Percentiles rank a stretch among this genome's conserved stretches.
These are phyloP conservation scores for Solanum medicagineum DNA, from an alignment of 257 asterid genomes.

Conservation along the genomic window DNA sequence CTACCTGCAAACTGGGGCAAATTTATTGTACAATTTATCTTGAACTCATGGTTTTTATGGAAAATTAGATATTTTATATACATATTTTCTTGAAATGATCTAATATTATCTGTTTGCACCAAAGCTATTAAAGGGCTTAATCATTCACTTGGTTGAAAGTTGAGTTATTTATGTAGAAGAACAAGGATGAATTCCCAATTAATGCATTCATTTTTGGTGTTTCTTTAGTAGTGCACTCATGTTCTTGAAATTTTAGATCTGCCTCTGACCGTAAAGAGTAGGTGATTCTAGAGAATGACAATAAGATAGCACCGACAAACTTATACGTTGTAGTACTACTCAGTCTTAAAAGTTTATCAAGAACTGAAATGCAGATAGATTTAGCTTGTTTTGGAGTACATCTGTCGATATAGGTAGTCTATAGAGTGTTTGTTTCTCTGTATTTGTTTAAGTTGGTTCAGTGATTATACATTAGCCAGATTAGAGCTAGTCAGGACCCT, in stretches of 20 bases:
- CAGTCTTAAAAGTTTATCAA: not conserved
- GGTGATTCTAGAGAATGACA: not conserved
- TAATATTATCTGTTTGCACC: not conserved
- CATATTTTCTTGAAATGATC: not conserved
- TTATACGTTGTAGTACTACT: not conserved
- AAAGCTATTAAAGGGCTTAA: not conserved
- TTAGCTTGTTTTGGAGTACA: not conserved
- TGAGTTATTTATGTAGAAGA: not conserved
- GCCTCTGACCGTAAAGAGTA: not conserved
- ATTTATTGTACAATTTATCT: not conserved
- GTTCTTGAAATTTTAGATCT: not conserved
- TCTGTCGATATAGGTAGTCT: not conserved
- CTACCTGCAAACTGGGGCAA: not conserved
- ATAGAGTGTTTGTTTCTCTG: not conserved
- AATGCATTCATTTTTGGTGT: not conserved
- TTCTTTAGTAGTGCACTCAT: not conserved
- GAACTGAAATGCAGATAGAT: not conserved
- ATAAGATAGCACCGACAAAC: not conserved
- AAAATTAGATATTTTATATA: not conserved
- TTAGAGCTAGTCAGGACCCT: not conserved
- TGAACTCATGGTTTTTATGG: not conserved
- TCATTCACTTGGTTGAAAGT: not conserved
- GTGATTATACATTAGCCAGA: not conserved
- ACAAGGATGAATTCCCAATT: not conserved
- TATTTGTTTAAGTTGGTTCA: not conserved